Conservation (phyloP, 2,329 filamentous ascomycete genomes). For the Colletotrichum sp. region DNA sequence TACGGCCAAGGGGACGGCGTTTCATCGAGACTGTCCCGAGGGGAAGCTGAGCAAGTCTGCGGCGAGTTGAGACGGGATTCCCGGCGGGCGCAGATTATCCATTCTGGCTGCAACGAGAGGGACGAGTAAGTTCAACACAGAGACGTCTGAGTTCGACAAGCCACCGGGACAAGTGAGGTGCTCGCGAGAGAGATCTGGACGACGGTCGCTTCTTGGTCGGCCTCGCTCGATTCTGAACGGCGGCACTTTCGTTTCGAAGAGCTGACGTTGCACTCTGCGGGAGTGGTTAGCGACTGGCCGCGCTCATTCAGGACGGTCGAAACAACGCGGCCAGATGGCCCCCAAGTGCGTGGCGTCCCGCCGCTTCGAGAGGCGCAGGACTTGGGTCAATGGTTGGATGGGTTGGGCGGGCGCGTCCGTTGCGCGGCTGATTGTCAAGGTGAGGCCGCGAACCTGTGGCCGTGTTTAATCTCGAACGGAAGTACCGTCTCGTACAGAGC, state of each 20-base stretch:
- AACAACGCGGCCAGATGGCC: background rate
- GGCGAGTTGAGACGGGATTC: slow-evolving; percentile 8
- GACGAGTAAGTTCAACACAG: background rate
- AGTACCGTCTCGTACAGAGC: slow-evolving; percentile 4
- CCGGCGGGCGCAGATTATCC: background rate
- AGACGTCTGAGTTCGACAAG: background rate
- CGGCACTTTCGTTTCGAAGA: background rate
- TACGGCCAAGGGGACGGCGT: background rate
- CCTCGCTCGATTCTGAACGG: background rate
- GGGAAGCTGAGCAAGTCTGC: background rate
- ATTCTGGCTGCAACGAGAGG: slow-evolving; percentile 5
- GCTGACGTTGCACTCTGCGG: background rate
- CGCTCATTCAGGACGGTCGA: slow-evolving; percentile 7
- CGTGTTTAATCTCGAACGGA: slow-evolving; percentile 4
- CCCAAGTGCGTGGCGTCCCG: background rate
- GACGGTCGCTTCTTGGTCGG: background rate
- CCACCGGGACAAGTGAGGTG: background rate
- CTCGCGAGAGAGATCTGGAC: background rate
- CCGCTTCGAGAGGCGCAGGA: background rate
- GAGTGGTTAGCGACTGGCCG: background rate
- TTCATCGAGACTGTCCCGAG: slow-evolving; percentile 12
- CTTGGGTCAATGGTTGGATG: slow-evolving; percentile 14
- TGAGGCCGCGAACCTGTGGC: slow-evolving; percentile 14
- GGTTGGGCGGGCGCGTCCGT: slow-evolving; percentile 12
- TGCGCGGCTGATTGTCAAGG: slow-evolving; percentile 1